These are phyloP conservation scores for Zizania latifolia DNA, from an alignment of 176 grass and related monocot species.

Conservation along the genomic window DNA sequence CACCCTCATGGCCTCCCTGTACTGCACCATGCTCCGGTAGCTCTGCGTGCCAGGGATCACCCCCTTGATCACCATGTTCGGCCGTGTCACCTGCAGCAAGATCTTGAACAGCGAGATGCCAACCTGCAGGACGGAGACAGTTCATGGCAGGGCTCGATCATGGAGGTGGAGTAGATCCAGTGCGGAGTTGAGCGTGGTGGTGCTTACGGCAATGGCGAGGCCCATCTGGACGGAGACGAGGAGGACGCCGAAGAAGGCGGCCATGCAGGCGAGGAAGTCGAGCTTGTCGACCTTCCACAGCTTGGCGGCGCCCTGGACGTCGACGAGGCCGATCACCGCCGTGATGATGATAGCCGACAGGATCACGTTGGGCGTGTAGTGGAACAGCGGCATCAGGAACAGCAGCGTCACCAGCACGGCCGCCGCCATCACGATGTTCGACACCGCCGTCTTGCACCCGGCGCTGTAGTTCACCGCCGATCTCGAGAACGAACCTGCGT, in stretches of 20 bases:
- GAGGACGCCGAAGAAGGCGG: slow-evolving; percentile 87
- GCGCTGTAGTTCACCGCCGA: slow-evolving; percentile 98
- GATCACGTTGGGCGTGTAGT: slow-evolving; percentile 93
- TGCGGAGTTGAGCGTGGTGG: too few relatives aligned
- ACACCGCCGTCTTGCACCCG: slow-evolving; percentile 72
- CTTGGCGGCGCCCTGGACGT: slow-evolving; percentile 53
- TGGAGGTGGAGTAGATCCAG: too few relatives aligned
- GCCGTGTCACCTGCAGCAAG: slow-evolving; percentile 78
- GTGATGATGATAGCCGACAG: slow-evolving; percentile 97
- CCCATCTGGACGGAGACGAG: slow-evolving; percentile 89
- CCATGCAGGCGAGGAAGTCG: slow-evolving; percentile 72
- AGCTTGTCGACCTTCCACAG: slow-evolving; percentile 98
- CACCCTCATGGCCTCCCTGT: slow-evolving; percentile 61
- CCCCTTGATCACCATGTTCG: slow-evolving; percentile 62
- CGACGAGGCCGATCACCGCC: slow-evolving; percentile 83
- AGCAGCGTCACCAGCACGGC: slow-evolving; percentile 88
- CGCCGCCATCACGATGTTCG: slow-evolving; percentile 93
- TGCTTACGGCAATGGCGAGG: slow-evolving; percentile 62
- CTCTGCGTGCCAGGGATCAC: slow-evolving; percentile 64
- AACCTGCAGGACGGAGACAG: slow-evolving; percentile 34
- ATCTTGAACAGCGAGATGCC: slow-evolving; percentile 87
- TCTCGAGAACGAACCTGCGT: slow-evolving; percentile 76
- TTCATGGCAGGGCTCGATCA: too few relatives aligned
- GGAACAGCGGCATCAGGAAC: slow-evolving; percentile 96
- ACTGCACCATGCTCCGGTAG: slow-evolving; percentile 80